A percentile compares a stretch with the other conserved stretches of the same genome.
Evolutionary conservation across 1,284 basidiomycete species (phyloP).

Genomic region (Mrakiaceae sp.): DNA sequence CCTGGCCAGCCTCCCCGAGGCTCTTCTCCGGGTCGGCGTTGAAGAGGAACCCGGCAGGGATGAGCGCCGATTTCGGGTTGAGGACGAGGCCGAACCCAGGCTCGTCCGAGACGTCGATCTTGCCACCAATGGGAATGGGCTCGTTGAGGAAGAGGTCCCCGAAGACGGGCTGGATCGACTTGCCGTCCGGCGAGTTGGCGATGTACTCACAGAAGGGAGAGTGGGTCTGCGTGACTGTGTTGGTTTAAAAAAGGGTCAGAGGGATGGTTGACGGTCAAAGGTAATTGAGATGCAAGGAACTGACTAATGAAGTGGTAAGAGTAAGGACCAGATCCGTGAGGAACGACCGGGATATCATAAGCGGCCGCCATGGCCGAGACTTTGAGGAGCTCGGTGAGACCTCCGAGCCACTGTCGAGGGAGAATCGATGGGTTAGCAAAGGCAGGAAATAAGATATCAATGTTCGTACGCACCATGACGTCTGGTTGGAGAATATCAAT

Average conservation of each 20-base stretch:
- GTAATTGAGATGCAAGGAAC: not conserved
- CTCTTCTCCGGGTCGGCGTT: slow-evolving; percentile 20
- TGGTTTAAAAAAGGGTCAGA: slow-evolving; percentile 21
- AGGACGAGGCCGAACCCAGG: slow-evolving; percentile 44
- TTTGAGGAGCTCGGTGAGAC: slow-evolving; percentile 44
- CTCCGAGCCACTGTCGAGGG: slow-evolving; percentile 35
- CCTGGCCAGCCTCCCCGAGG: slow-evolving; percentile 27
- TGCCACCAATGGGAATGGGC: slow-evolving; percentile 39
- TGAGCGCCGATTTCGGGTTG: slow-evolving; percentile 38
- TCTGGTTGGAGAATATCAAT: slow-evolving; percentile 45
- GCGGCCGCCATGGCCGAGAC: slow-evolving; percentile 39
- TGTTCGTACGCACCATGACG: slow-evolving; percentile 33
- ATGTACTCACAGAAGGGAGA: slow-evolving; percentile 38
- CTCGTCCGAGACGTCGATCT: slow-evolving; percentile 36
- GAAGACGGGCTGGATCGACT: slow-evolving; percentile 41
- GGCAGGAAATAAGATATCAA: not conserved
- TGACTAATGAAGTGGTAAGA: slow-evolving; percentile 35
- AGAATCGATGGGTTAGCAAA: not conserved
- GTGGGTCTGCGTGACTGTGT: slow-evolving; percentile 31
- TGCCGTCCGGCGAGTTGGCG: slow-evolving; percentile 44
- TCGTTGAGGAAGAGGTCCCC: slow-evolving; percentile 45
- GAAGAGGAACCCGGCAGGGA: slow-evolving; percentile 33
- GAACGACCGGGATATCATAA: slow-evolving; percentile 44
- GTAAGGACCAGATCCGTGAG: slow-evolving; percentile 41
- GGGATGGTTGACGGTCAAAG: not conserved